phyloP scores from a whole-genome alignment of 306 rosid species.

The Malus sylvestris region DNA sequence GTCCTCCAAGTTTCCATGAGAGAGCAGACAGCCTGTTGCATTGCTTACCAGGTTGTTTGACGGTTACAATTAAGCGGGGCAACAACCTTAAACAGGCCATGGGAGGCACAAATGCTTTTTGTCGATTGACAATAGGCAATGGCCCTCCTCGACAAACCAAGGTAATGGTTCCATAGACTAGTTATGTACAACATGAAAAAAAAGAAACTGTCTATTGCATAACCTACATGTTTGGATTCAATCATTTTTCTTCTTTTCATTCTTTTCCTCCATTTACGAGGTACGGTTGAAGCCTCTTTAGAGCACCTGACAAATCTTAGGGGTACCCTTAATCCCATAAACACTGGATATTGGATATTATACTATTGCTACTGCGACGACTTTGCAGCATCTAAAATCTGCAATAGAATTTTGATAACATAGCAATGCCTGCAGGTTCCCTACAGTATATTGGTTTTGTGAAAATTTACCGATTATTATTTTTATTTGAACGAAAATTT shows the following conservation, averaged over 20 bases:
- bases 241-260: neutral
- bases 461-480: neutral
- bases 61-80: constrained; percentile 87
- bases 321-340: neutral
- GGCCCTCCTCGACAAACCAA: constrained; percentile 95
- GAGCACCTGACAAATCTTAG: neutral
- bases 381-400: neutral
- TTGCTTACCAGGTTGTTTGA: constrained; percentile 96
- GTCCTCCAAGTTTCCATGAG: constrained; percentile 97
- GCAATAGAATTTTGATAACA: neutral
- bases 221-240: neutral
- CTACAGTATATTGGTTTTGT: neutral
- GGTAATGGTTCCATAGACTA: constrained; percentile 39
- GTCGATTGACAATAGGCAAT: constrained; percentile 82
- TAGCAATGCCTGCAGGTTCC: neutral
- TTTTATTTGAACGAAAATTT: no score
- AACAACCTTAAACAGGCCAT: constrained; percentile 87
- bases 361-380: neutral
- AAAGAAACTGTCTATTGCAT: neutral
- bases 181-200: neutral
- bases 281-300: neutral
- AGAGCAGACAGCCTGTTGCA: constrained; percentile 90
- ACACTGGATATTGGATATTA: neutral
- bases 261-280: neutral
- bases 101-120: constrained; percentile 96